Evolutionary conservation across 2,329 filamentous ascomycete genomes (phyloP), one percentile per base, ranked within the genome.

Genomic region (Aureobasidium namibiae): DNA sequence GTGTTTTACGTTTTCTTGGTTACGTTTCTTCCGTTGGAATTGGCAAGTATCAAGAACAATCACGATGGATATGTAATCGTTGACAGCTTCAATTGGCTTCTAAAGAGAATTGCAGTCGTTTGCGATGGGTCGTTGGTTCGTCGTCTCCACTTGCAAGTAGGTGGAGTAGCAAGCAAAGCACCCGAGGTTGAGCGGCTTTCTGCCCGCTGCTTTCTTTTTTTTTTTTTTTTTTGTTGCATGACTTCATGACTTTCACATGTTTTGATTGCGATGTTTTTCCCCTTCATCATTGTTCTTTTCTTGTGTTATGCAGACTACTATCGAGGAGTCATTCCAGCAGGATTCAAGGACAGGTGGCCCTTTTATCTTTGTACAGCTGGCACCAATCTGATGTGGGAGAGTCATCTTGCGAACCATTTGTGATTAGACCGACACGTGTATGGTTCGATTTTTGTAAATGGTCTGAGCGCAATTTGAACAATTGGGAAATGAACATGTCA

Each of bases 201-300:
- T n/a, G n/a, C n/a, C n/a, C n/a, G n/a, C n/a, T n/a, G n/a, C n/a
- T n/a, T n/a, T n/a, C n/a, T n/a, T n/a, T n/a, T n/a, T n/a, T n/a
- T n/a, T n/a, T n/a, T n/a, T n/a, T n/a, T n/a, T n/a, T n/a, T n/a
- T n/a, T n/a, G n/a, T 29, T 9, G 10, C 0, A 52, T 52, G 48
- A 52, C 48, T 39, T 52, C 48, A 52, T 52, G 48, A 52, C 48
- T 52, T 52, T 52, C 48, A 52, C 48, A 52, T 52, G 48, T 18
- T 31, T 34, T 11, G n/a, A n/a, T n/a, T n/a, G n/a, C n/a, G n/a
- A n/a, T n/a, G n/a, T n/a, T n/a, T n/a, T n/a, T n/a, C 36, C 31
- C 29, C 14, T 36, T 49, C 46, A 18, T 49, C 33, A n/a, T n/a
- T n/a, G n/a, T n/a, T n/a, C n/a, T n/a, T n/a, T n/a, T n/a, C n/a